A percentile compares a stretch with the other conserved stretches of the same genome.
Conservation (phyloP, 2,329 filamentous ascomycete species). For the Fusarium guadeloupense region DNA sequence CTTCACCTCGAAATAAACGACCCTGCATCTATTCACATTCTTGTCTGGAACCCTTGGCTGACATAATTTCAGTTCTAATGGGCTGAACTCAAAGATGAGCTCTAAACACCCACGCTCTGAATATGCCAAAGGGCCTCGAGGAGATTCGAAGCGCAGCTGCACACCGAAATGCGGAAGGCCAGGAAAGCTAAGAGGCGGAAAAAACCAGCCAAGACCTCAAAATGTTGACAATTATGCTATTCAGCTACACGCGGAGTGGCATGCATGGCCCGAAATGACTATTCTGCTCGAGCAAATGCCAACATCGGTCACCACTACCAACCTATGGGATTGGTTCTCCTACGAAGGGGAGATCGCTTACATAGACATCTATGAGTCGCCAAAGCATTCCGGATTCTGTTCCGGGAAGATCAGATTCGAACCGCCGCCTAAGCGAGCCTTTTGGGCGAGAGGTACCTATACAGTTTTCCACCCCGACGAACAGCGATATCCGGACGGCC, state of each 20-base stretch:
- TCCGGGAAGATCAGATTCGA: slow-evolving; percentile 63
- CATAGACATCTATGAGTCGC: slow-evolving; percentile 61
- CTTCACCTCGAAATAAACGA: neutral
- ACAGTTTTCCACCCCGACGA: slow-evolving; percentile 39
- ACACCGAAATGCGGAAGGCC: neutral
- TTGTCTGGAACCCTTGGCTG: neutral
- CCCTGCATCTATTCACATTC: too few species aligned
- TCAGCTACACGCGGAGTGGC: slow-evolving; percentile 43
- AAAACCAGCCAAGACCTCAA: neutral
- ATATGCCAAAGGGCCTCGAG: neutral
- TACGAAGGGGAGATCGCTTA: slow-evolving; percentile 61
- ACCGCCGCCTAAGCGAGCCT: slow-evolving; percentile 61
- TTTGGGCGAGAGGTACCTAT: slow-evolving; percentile 57
- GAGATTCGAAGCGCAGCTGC: neutral
- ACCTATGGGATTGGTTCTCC: slow-evolving; percentile 63
- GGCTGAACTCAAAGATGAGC: slow-evolving; percentile 5
- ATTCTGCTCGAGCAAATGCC: slow-evolving; percentile 50
- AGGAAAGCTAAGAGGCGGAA: neutral
- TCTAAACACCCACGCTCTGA: neutral
- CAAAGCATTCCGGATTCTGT: slow-evolving; percentile 27
- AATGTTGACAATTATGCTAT: neutral
- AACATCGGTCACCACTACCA: slow-evolving; percentile 48
- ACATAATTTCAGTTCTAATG: neutral
- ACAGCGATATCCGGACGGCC: slow-evolving; percentile 25
- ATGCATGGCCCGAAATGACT: slow-evolving; percentile 47